Base-by-base conservation (phyloP, 2,329 filamentous ascomycete species). In the Penicillium sp. region DNA sequence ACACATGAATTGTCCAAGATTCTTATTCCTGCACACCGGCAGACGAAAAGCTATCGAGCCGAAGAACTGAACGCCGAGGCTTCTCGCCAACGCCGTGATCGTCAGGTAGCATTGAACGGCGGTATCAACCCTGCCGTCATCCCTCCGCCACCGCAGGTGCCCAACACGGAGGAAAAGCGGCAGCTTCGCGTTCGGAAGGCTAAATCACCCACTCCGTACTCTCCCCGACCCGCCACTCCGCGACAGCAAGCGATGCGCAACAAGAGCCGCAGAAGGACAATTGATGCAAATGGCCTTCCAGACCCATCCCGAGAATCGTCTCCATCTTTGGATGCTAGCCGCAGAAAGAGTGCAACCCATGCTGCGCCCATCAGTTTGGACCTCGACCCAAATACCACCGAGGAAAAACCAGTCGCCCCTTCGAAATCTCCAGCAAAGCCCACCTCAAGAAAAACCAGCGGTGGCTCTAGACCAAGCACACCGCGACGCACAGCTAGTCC, bases 1-100 rank as follows among this genome's bases (percentile, higher is more conserved):
- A 80, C 87, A 0, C 80, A 88, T 58, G 89, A 95, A 63, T 72
- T 97, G 10, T 87, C 83, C 60, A 89, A 87, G 63, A 67, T 94
- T 4, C 77, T 97, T 18, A 86, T 96, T 46, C 93, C 91, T 0
- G 75, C 74, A 0, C 77, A 85, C 55, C 80, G 89, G 3, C 81
- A 89, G 57, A 89, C 86, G 0, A 77, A 77, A 42, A 95, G 89
- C 69, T 88, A 79, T 67, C 85, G 76, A 26, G 78, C 84, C 7
- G 87, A 94, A 56, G 89, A 96, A 37, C 76, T 97, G 6, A 85
- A 85, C 49, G 79, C 79, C 0, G 83, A 87, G 61, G 81, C 82
- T 18, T 80, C 79, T 44, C 70, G 82, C 56, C 70, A 76, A 51
- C 72, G 85, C 58, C 74, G 78, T 58, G 87, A 91, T 54, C 79